Conservation (phyloP, 2,329 filamentous ascomycete genomes). For the Penicillium rolfsii region DNA sequence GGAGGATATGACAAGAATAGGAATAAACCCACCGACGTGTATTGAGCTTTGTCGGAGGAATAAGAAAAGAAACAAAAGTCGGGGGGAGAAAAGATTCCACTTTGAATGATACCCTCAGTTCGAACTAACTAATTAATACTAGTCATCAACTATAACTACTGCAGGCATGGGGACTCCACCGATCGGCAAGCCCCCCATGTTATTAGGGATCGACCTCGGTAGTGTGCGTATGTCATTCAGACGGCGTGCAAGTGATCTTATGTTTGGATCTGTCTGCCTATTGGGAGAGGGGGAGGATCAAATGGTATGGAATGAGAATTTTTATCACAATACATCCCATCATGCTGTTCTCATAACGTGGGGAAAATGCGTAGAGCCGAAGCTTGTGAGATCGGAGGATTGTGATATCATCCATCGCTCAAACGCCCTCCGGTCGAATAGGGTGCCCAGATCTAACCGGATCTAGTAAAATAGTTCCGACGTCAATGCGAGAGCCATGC, state of each 20-base stretch:
- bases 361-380: not conserved
- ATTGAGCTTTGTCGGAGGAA: not conserved
- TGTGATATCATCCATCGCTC: not conserved
- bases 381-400: conserved; percentile 3
- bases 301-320: not conserved
- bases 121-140: not conserved
- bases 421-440: not conserved
- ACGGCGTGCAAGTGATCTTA: not conserved
- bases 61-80: not conserved
- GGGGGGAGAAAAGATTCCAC: not conserved
- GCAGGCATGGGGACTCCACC: not conserved
- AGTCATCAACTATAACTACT: not conserved
- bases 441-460: conserved; percentile 1
- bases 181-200: not conserved
- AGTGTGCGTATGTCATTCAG: not conserved
- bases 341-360: not conserved
- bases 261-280: not conserved
- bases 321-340: not conserved
- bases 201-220: not conserved
- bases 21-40: not conserved
- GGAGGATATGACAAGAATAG: not conserved
- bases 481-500: not conserved
- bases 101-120: not conserved
- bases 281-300: not conserved
- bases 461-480: not conserved